Evolutionary conservation across 164 flowering plant genomes (phyloP).

Genomic region (Dillenia suffruticosa): DNA sequence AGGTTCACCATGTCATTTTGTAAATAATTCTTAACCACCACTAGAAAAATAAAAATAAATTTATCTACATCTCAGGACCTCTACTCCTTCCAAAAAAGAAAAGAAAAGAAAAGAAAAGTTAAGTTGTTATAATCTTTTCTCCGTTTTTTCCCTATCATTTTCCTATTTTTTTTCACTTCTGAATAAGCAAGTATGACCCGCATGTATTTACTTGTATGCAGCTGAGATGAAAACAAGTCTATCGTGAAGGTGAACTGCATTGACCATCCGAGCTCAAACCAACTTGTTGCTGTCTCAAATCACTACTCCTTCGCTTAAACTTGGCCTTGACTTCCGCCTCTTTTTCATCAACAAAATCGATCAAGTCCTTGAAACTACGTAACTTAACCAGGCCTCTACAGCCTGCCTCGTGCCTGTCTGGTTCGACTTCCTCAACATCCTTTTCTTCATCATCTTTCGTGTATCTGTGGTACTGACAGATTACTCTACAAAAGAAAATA

Average conservation of each 20-base stretch:
- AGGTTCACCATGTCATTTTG: too few species aligned
- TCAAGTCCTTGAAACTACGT: conserved; percentile 41
- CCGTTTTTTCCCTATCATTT: too few species aligned
- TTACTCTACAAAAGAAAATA: conserved; percentile 44
- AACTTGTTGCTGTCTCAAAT: conserved; percentile 18
- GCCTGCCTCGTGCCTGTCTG: conserved; percentile 10
- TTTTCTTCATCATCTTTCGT: conserved; percentile 26
- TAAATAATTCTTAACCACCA: too few species aligned
- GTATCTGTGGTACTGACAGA: conserved; percentile 51
- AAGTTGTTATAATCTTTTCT: too few species aligned
- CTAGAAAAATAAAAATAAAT: too few species aligned
- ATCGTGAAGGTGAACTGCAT: conserved; percentile 19
- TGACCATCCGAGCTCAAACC: conserved; percentile 37
- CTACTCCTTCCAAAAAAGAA: too few species aligned
- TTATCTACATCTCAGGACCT: too few species aligned
- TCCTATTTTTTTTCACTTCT: too few species aligned
- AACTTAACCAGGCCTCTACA: conserved; percentile 20
- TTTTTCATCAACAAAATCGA: conserved; percentile 63
- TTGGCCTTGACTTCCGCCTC: conserved; percentile 50
- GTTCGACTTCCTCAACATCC: conserved; percentile 25
- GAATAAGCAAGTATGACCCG: too few species aligned
- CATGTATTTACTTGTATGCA: too few species aligned
- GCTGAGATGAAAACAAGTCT: too few species aligned
- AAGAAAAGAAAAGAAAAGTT: too few species aligned
- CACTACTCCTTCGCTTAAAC: conserved; percentile 32